A percentile compares a stretch with the other conserved stretches of the same genome.
Evolutionary conservation across 2,329 filamentous ascomycete genomes (phyloP).

Genomic region (Nectriaceae sp.): DNA sequence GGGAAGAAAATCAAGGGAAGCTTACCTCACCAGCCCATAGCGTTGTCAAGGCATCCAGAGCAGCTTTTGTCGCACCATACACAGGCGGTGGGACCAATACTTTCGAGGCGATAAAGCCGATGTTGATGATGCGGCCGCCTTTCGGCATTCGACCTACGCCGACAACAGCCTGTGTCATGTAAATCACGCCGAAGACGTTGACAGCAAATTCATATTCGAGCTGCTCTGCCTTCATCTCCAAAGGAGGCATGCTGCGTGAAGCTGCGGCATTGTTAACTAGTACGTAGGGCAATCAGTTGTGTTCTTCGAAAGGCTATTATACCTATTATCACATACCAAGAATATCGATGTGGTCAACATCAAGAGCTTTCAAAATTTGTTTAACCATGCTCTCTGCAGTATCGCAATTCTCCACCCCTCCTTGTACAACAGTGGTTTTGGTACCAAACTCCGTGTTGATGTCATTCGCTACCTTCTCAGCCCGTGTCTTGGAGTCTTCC

Average conservation of each 20-base stretch:
- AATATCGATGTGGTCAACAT: slow-evolving; percentile 38
- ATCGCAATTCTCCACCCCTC: slow-evolving; percentile 12
- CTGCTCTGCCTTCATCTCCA: slow-evolving; percentile 26
- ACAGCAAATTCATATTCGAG: slow-evolving; percentile 30
- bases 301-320: background rate
- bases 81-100: background rate
- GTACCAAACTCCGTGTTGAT: slow-evolving; percentile 29
- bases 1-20: background rate
- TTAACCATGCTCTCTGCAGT: slow-evolving; percentile 31
- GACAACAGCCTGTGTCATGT: slow-evolving; percentile 33
- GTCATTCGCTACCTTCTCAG: slow-evolving; percentile 29
- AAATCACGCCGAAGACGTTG: slow-evolving; percentile 35
- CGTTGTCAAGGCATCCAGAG: slow-evolving; percentile 32
- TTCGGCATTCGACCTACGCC: slow-evolving; percentile 30
- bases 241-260: slow-evolving; percentile 13
- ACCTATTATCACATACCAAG: slow-evolving; percentile 29
- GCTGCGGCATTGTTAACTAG: slow-evolving; percentile 37
- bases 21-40: slow-evolving; percentile 32
- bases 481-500: slow-evolving; percentile 28
- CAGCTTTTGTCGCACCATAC: slow-evolving; percentile 36
- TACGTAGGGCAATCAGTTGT: background rate
- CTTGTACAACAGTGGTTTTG: slow-evolving; percentile 32
- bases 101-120: slow-evolving; percentile 33
- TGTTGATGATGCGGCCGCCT: slow-evolving; percentile 38
- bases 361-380: slow-evolving; percentile 33